A percentile compares a stretch with the other conserved stretches of the same genome.
These are phyloP conservation scores for Nitzschia sp. DNA, from an alignment of 108 stramenopile genomes.

Conservation along the genomic window DNA sequence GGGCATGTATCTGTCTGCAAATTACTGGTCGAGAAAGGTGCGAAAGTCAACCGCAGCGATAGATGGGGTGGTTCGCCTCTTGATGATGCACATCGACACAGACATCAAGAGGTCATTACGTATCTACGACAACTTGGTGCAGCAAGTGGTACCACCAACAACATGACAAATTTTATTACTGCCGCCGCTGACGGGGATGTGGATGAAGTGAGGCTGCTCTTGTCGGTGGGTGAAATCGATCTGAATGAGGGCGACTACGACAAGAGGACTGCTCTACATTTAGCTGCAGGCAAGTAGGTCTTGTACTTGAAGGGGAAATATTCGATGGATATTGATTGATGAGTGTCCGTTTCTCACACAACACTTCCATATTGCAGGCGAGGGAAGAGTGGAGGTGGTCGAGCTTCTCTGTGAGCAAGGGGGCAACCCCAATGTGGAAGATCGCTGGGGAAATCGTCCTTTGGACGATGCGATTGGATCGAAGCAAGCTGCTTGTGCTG, in stretches of 20 bases:
- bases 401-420: constrained; percentile 55
- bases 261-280: constrained; percentile 86
- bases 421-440: constrained; percentile 77
- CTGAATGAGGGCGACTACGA: constrained; percentile 88
- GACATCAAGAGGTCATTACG: constrained; percentile 62
- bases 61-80: constrained; percentile 79
- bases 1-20: constrained; percentile 71
- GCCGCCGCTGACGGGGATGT: constrained; percentile 84
- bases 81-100: constrained; percentile 89
- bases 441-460: constrained; percentile 87
- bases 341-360: no score
- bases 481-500: constrained; percentile 31
- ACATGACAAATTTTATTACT: constrained; percentile 66
- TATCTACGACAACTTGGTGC: constrained; percentile 76
- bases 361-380: no score
- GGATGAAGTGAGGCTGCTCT: constrained; percentile 68
- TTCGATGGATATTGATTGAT: no score
- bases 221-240: constrained; percentile 33
- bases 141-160: constrained; percentile 63
- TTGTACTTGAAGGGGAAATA: no score
- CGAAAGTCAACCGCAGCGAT: constrained; percentile 73
- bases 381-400: constrained; percentile 74
- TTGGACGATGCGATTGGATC: constrained; percentile 74
- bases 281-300: no score
- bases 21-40: constrained; percentile 54